Evolutionary conservation across 169 alveolate genomes (phyloP).

Genomic region (Eimeria maxima): DNA sequence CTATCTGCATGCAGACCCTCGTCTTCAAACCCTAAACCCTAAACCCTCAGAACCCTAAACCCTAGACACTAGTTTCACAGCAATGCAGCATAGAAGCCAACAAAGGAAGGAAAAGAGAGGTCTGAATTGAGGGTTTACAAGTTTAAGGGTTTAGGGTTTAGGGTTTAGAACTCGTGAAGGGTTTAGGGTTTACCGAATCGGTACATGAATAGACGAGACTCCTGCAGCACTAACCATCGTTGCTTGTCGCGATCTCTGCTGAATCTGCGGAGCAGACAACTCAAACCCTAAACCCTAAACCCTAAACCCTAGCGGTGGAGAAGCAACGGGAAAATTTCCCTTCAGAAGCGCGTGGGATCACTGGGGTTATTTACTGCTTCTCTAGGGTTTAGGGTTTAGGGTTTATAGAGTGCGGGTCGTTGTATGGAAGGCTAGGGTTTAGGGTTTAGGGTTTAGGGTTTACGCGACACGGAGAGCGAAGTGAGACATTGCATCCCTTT

Average conservation of each 20-base stretch:
- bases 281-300: conserved; percentile 5
- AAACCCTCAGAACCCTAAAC: neutral
- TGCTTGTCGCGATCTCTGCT: conserved; percentile 38
- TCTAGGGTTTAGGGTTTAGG: neutral
- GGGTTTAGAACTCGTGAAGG: conserved; percentile 24
- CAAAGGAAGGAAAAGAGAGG: neutral
- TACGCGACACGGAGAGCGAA: conserved; percentile 66
- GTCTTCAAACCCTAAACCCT: neutral
- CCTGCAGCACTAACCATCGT: conserved; percentile 62
- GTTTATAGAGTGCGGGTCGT: too few species aligned
- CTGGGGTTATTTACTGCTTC: neutral
- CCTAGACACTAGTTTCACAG: neutral
- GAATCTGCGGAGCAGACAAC: conserved; percentile 45
- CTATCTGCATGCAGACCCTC: neutral
- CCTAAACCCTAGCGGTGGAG: neutral
- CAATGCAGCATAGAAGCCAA: too few species aligned
- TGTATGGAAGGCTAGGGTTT: too few species aligned
- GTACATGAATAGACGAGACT: conserved; percentile 41
- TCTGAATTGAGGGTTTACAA: neutral
- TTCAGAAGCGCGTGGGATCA: neutral
- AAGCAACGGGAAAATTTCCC: neutral
- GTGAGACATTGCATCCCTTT: conserved; percentile 59
- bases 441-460: conserved; percentile 5
- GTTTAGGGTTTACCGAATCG: conserved; percentile 51
- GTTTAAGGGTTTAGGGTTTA: conserved; percentile 20